Conservation (phyloP, 2,329 filamentous ascomycete species). For the Fusarium lyarnte region DNA sequence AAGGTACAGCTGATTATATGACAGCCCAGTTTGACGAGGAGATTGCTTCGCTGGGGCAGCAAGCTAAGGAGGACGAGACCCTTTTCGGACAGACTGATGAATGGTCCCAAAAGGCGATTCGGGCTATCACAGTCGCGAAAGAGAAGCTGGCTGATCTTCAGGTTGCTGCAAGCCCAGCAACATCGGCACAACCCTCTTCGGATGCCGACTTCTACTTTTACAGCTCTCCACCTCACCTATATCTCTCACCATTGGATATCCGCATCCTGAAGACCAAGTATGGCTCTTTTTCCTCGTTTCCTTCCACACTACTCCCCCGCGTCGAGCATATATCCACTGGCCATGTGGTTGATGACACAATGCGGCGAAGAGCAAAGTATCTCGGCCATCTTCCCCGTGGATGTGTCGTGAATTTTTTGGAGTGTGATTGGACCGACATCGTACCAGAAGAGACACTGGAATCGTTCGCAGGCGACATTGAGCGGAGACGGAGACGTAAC, state of each 20-base stretch:
- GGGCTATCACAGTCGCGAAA: conserved; percentile 76
- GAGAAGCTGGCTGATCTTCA: conserved; percentile 70
- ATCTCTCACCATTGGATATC: conserved; percentile 90
- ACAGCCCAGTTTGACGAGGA: conserved; percentile 80
- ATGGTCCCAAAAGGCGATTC: conserved; percentile 88
- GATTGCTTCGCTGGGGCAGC: conserved; percentile 75
- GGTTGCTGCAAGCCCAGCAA: conserved; percentile 24
- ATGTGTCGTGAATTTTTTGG: conserved; percentile 90
- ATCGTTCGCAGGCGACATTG: conserved; percentile 79
- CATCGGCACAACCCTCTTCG: conserved; percentile 41
- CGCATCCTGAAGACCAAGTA: conserved; percentile 91
- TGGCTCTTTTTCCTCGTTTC: conserved; percentile 82
- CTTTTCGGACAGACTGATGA: conserved; percentile 93
- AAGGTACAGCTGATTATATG: conserved; percentile 92
- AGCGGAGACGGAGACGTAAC: conserved; percentile 78
- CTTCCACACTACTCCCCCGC: conserved; percentile 84
- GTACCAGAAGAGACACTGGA: conserved; percentile 79
- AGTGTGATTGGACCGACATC: conserved; percentile 95
- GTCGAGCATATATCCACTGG: conserved; percentile 91
- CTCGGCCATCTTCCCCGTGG: conserved; percentile 86
- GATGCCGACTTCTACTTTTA: conserved; percentile 82
- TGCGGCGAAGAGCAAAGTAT: conserved; percentile 87
- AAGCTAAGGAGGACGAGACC: conserved; percentile 89
- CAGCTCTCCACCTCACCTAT: conserved; percentile 85
- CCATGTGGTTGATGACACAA: conserved; percentile 84